A percentile compares a stretch with the other conserved stretches of the same genome.
Evolutionary conservation across 73 alveolate species (phyloP).

Genomic region (Paramecium caudatum): DNA sequence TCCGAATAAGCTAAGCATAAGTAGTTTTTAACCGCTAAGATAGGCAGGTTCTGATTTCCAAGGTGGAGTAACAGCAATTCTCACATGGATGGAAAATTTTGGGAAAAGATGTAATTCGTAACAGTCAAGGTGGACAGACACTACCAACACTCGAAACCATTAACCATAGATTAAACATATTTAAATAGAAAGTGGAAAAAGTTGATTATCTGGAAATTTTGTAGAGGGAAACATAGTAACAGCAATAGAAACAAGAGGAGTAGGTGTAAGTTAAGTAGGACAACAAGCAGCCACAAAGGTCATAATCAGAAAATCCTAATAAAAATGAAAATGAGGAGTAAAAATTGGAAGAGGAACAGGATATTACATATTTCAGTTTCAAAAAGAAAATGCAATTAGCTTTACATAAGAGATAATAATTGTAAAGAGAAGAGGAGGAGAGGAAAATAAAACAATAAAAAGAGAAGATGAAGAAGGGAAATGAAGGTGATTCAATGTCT

Average conservation of each 20-base stretch:
- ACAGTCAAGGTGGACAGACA: conserved; percentile 62
- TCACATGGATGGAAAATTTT: conserved; percentile 66
- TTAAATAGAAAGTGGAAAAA: conserved; percentile 68
- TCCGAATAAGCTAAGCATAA: conserved; percentile 42
- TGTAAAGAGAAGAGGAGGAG: conserved; percentile 69
- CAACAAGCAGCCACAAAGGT: not conserved
- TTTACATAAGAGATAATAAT: conserved; percentile 67
- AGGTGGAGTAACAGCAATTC: conserved; percentile 63
- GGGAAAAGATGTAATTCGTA: conserved; percentile 73
- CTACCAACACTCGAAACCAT: conserved; percentile 74
- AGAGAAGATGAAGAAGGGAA: not conserved
- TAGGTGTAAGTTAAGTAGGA: conserved; percentile 15
- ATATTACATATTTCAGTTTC: conserved; percentile 69
- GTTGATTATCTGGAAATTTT: conserved; percentile 73
- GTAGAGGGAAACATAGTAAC: conserved; percentile 60
- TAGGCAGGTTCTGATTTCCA: conserved; percentile 23
- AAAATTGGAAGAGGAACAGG: conserved; percentile 71
- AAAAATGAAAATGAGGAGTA: conserved; percentile 59
- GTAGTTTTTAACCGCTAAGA: not conserved
- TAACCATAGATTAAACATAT: conserved; percentile 70
- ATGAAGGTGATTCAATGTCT: not conserved
- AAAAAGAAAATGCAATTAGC: conserved; percentile 76
- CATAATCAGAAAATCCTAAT: conserved; percentile 48
- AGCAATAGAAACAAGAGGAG: not conserved
- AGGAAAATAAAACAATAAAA: conserved; percentile 34